Percentiles rank a stretch among this genome's conserved stretches.
Conservation (phyloP, 768 basidiomycete genomes). For the Russula sp. region DNA sequence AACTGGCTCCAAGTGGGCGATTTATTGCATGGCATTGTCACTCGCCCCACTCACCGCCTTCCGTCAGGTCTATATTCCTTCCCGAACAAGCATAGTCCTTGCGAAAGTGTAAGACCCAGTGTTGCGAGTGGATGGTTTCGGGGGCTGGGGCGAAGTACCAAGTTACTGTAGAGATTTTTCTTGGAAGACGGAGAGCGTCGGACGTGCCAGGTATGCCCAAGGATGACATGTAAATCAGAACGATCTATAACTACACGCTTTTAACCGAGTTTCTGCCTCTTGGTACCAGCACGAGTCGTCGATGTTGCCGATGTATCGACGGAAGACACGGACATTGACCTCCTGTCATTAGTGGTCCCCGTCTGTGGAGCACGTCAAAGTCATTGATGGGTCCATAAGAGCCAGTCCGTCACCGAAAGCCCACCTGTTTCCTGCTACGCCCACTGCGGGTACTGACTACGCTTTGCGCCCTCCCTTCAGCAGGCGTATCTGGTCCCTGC, state of each 20-base stretch:
- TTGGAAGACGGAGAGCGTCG: conserved; percentile 1
- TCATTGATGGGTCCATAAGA: conserved; percentile 2
- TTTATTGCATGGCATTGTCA: conserved; percentile 3
- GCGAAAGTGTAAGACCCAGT: conserved; percentile 33
- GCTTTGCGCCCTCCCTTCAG: conserved; percentile 61
- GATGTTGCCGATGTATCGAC: conserved; percentile 47
- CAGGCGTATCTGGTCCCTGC: conserved; percentile 41
- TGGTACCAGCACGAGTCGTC: conserved; percentile 23
- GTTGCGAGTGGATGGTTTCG: background rate
- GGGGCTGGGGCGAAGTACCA: background rate
- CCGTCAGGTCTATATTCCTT: conserved; percentile 62
- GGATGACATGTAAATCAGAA: conserved; percentile 10
- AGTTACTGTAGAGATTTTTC: background rate
- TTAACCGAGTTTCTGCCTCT: conserved; percentile 24
- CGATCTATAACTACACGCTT: conserved; percentile 8
- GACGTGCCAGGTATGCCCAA: background rate
- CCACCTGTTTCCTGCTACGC: conserved; percentile 56
- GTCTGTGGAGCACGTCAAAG: conserved; percentile 16
- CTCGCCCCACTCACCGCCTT: background rate
- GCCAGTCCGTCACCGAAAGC: conserved; percentile 24
- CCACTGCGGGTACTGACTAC: conserved; percentile 36
- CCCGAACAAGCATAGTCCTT: conserved; percentile 61
- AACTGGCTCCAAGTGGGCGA: conserved; percentile 79
- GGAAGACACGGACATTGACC: conserved; percentile 71
- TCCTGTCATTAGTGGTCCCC: conserved; percentile 33